A percentile compares a stretch with the other conserved stretches of the same genome.
Evolutionary conservation across 306 rosid species (phyloP).

Genomic region (Heteromeles arbutifolia): DNA sequence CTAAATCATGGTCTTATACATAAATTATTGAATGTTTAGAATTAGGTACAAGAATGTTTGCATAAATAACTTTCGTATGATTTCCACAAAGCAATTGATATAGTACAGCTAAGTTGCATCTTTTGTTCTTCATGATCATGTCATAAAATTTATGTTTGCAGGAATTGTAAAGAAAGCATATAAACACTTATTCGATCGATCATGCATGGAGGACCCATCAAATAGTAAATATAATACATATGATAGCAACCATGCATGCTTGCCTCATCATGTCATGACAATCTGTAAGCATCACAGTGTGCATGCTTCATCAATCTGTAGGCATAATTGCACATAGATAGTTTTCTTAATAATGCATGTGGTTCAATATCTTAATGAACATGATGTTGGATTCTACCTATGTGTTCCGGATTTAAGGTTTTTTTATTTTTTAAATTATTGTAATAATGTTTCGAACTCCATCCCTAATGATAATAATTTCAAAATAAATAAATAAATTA

Average conservation of each 20-base stretch:
- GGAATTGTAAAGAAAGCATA: slow-evolving; percentile 5
- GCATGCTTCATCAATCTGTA: slow-evolving; percentile 13
- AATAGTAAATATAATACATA: slow-evolving; percentile 21
- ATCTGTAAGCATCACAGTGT: slow-evolving; percentile 23
- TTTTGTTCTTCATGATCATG: background rate
- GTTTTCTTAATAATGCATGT: too few species aligned
- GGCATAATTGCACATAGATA: too few species aligned
- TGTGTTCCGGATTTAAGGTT: too few species aligned
- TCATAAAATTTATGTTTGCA: background rate
- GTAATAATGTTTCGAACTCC: too few species aligned
- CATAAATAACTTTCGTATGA: slow-evolving; percentile 16
- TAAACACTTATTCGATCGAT: slow-evolving; percentile 10
- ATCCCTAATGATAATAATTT: too few species aligned
- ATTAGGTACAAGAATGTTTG: background rate
- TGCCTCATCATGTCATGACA: slow-evolving; percentile 22
- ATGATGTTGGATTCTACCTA: too few species aligned
- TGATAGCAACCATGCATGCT: background rate
- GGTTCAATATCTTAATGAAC: too few species aligned
- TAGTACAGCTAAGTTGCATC: background rate
- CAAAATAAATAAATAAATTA: too few species aligned
- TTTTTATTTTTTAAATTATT: too few species aligned
- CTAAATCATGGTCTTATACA: background rate
- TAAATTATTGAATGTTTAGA: background rate
- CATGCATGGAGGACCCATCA: slow-evolving; percentile 41
- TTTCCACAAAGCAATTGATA: slow-evolving; percentile 15